Percentiles rank a stretch among this genome's conserved stretches.
These are phyloP conservation scores for Wilcoxina mikolae DNA, from an alignment of 495 filamentous ascomycete genomes.

Conservation along the genomic window DNA sequence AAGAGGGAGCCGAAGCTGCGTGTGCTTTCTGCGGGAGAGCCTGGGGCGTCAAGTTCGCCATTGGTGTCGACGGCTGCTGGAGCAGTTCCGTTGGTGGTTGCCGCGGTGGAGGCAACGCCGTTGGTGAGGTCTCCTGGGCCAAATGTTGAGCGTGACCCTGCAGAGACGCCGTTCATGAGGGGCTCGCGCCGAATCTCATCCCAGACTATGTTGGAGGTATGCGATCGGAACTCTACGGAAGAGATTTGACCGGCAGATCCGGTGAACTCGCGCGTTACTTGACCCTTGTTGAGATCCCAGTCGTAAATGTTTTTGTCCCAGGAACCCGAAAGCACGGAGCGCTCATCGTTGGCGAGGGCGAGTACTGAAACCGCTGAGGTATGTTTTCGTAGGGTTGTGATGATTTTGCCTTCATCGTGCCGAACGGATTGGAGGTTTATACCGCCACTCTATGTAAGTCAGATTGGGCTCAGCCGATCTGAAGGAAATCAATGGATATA, in stretches of 20 bases:
- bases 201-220: conserved; percentile 12
- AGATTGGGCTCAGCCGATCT: not conserved
- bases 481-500: not conserved
- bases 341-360: conserved; percentile 67
- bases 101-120: conserved; percentile 35
- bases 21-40: conserved; percentile 21
- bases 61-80: conserved; percentile 45
- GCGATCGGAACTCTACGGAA: conserved; percentile 66
- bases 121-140: conserved; percentile 37
- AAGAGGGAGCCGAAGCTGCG: conserved; percentile 39
- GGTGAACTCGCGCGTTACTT: conserved; percentile 52
- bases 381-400: conserved; percentile 65
- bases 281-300: conserved; percentile 88
- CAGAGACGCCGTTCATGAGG: conserved; percentile 19
- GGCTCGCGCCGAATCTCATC: conserved; percentile 16
- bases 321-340: conserved; percentile 75
- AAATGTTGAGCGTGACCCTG: conserved; percentile 1
- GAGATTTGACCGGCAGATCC: conserved; percentile 73
- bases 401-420: conserved; percentile 84
- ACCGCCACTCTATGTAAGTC: conserved; percentile 43
- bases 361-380: conserved; percentile 86
- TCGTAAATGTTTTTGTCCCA: conserved; percentile 92
- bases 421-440: conserved; percentile 93
- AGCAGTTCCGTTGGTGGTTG: conserved; percentile 30
- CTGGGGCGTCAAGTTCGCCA: conserved; percentile 40